Base-by-base conservation (phyloP, 192 early-diverging fungal species). In the Backusella morwellensis region DNA sequence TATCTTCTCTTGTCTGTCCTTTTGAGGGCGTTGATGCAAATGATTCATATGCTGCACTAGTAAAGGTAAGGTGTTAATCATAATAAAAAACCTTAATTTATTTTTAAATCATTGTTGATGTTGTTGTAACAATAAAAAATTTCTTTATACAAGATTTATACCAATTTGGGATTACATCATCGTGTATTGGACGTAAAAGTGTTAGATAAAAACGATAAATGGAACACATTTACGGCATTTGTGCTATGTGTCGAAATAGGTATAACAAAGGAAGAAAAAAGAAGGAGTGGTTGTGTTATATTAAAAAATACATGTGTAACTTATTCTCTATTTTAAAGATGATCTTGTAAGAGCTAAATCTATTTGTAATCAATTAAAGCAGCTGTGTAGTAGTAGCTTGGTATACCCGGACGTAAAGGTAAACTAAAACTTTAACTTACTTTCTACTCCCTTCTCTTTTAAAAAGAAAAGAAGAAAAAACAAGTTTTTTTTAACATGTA, bases 331-430 rank as follows among this genome's bases (percentile, higher is more conserved):
- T 29, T 32, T 50, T 44, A 44, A 12, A 75, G 74, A 75, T 63
- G 74, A 75, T 32, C 41, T 66, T 44, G 40, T 75, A 17, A 40
- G 74, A 35, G 74, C 66, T 12, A 47, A n/a, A 38, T 47, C 9
- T 44, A 75, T 75, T 68, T 36, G 40, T 15, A 35, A 44, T 44
- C 7, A 34, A 21, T 74, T 52, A 52, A 32, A 66, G 19, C 66
- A 44, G 19, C 8, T 47, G 15, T 40, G 29, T 26, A 26, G 8
- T n/a, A 1, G 38, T 40, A 40, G 38, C 38, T 26, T 34, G 12
- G 21, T 36, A n/a, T 75, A 68, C 32, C 74, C 74, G 42, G 74
- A 75, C 50, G 40, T 75, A 74, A 35, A 74, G 52, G 72, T 74
- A 59, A 74, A 12, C 6, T 47, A 12, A 44, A 50, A 50, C 47